A percentile compares a stretch with the other conserved stretches of the same genome.
Conservation (phyloP, 768 basidiomycete species). For the Coprinopsis strossmayeri region DNA sequence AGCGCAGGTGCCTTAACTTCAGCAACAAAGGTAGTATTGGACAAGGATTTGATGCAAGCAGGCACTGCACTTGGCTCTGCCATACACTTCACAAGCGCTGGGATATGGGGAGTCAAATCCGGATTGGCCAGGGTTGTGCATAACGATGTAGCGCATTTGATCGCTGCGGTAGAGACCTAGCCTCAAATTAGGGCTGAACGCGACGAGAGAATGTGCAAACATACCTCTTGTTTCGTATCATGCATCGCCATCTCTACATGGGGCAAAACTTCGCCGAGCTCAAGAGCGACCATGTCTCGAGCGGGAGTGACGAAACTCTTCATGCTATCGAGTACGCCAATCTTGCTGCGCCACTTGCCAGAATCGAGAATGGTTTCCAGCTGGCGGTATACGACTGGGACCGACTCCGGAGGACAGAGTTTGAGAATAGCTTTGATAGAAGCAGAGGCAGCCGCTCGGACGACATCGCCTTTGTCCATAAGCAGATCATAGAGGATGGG, state of each 20-base stretch:
- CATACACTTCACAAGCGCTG: slow-evolving; percentile 91
- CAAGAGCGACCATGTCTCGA: slow-evolving; percentile 71
- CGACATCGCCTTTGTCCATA: slow-evolving; percentile 93
- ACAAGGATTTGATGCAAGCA: slow-evolving; percentile 90
- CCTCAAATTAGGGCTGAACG: not conserved
- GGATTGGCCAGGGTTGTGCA: slow-evolving; percentile 91
- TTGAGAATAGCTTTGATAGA: slow-evolving; percentile 84
- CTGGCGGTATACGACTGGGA: slow-evolving; percentile 56
- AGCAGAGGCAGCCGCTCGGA: slow-evolving; percentile 70
- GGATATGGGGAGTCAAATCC: slow-evolving; percentile 85
- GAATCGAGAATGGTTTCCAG: slow-evolving; percentile 72
- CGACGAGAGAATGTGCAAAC: slow-evolving; percentile 14
- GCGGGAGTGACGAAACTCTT: slow-evolving; percentile 65
- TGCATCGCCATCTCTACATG: slow-evolving; percentile 89
- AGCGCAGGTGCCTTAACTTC: slow-evolving; percentile 96
- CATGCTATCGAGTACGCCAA: slow-evolving; percentile 86
- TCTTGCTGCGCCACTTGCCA: slow-evolving; percentile 93
- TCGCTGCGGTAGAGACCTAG: slow-evolving; percentile 82
- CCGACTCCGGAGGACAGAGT: slow-evolving; percentile 77
- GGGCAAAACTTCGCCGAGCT: slow-evolving; percentile 77
- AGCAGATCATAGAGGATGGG: slow-evolving; percentile 75
- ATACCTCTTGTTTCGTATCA: slow-evolving; percentile 91
- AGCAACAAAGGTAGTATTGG: slow-evolving; percentile 93
- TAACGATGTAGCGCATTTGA: slow-evolving; percentile 84
- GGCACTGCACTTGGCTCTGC: slow-evolving; percentile 82